phyloP scores from a whole-genome alignment of 176 grass and related monocot species.

The Oryza brachyantha region DNA sequence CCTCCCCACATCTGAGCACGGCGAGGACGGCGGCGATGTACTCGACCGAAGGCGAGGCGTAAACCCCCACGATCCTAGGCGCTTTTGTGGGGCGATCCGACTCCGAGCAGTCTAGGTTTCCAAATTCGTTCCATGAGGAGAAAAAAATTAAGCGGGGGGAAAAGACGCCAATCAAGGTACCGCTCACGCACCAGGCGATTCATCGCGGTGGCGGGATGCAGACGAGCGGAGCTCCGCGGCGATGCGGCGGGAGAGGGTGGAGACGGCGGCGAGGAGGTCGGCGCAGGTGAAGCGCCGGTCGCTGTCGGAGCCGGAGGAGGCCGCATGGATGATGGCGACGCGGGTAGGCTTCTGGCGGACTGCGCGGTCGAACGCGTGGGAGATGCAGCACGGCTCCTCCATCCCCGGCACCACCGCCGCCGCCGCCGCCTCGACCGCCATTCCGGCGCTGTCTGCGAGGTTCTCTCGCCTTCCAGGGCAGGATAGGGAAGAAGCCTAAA shows the following conservation, averaged over 20 bases:
- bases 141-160: background rate
- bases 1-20: constrained; percentile 64
- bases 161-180: background rate
- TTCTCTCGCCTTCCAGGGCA: background rate
- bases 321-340: constrained; percentile 42
- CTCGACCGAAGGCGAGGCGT: constrained; percentile 60
- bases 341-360: constrained; percentile 18
- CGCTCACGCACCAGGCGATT: constrained; percentile 5
- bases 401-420: background rate
- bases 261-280: constrained; percentile 44
- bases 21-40: constrained; percentile 64
- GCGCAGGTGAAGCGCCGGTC: constrained; percentile 43
- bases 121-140: constrained; percentile 2
- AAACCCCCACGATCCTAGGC: constrained; percentile 57
- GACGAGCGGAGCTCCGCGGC: constrained; percentile 6
- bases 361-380: constrained; percentile 59
- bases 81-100: background rate
- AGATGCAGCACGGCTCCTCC: constrained; percentile 62
- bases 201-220: background rate
- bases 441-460: background rate
- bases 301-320: constrained; percentile 11
- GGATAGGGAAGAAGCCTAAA: no score
- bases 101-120: constrained; percentile 9
- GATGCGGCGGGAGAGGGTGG: constrained; percentile 49
- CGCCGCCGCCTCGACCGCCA: no score